These are phyloP conservation scores for Termitomyces sp. DNA, from an alignment of 768 basidiomycete species.

Conservation along the genomic window DNA sequence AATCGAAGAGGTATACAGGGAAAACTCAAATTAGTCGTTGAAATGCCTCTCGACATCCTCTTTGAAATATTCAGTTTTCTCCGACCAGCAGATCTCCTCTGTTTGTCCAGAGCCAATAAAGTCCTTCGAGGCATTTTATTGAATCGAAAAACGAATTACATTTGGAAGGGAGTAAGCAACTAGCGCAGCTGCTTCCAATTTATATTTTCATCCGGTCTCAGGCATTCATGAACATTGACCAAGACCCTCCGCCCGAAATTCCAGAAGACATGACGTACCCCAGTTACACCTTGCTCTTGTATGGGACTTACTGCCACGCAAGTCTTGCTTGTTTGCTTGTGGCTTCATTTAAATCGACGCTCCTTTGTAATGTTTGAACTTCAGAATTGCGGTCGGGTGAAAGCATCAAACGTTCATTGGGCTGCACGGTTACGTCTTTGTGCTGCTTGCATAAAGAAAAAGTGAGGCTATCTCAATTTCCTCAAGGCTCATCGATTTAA, in stretches of 20 bases:
- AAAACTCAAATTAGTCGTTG: constrained; percentile 22
- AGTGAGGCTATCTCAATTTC: neutral
- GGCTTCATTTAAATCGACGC: neutral
- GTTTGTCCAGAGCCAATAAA: constrained; percentile 32
- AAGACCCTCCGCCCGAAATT: constrained; percentile 15
- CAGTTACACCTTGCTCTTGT: constrained; percentile 30
- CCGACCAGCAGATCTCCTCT: constrained; percentile 35
- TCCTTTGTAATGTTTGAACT: neutral
- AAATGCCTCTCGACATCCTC: constrained; percentile 31
- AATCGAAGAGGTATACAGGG: constrained; percentile 5
- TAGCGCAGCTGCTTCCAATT: neutral
- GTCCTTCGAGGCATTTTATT: constrained; percentile 28
- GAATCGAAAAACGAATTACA: constrained; percentile 11
- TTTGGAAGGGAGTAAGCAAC: constrained; percentile 28
- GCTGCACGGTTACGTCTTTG: constrained; percentile 15
- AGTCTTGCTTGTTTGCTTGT: neutral
- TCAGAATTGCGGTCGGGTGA: constrained; percentile 12
- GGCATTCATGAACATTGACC: constrained; percentile 19
- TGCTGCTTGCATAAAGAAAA: neutral
- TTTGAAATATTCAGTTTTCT: constrained; percentile 34
- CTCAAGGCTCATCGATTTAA: neutral
- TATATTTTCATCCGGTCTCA: neutral
- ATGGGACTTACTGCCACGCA: constrained; percentile 28
- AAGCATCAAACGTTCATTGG: constrained; percentile 15
- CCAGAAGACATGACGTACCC: constrained; percentile 27